Percentiles rank a stretch among this genome's conserved stretches.
Conservation (phyloP, 148 eudicot species). For the Persicaria maculosa region DNA sequence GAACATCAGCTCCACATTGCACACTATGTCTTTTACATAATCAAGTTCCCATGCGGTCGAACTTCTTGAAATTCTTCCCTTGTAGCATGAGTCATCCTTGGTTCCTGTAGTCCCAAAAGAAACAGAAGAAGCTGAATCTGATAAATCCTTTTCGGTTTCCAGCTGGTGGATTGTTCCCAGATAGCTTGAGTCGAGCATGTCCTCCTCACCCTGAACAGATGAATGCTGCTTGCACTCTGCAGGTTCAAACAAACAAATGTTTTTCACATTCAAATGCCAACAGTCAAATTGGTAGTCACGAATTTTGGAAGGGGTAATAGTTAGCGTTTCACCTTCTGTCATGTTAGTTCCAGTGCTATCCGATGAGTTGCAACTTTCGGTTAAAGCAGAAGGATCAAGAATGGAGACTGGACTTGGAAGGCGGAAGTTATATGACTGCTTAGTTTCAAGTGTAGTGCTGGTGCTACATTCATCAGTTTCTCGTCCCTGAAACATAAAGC, state of each 20-base stretch:
- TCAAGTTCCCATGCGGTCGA: constrained; percentile 51
- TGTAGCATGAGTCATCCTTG: constrained; percentile 13
- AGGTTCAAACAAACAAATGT: constrained; percentile 6
- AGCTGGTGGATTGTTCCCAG: constrained; percentile 22
- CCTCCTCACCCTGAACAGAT: constrained; percentile 49
- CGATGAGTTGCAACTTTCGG: constrained; percentile 76
- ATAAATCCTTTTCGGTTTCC: constrained; percentile 56
- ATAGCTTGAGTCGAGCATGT: constrained; percentile 21
- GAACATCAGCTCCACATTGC: constrained; percentile 52
- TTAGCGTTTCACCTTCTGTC: constrained; percentile 45
- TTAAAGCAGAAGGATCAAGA: constrained; percentile 55
- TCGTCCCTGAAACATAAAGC: constrained; percentile 28
- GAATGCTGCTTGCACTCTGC: constrained; percentile 62
- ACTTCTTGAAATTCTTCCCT: constrained; percentile 14
- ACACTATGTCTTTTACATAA: constrained; percentile 56
- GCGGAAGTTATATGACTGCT: constrained; percentile 35
- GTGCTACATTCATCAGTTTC: constrained; percentile 29
- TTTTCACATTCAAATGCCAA: neutral
- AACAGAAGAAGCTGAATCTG: constrained; percentile 82
- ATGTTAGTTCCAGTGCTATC: constrained; percentile 45
- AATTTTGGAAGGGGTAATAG: neutral
- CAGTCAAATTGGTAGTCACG: neutral
- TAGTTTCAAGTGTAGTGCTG: constrained; percentile 26
- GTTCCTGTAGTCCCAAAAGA: constrained; percentile 19
- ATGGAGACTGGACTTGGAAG: constrained; percentile 78